A percentile compares a stretch with the other conserved stretches of the same genome.
Evolutionary conservation across 2,329 filamentous ascomycete species (phyloP).

Genomic region (Neofusicoccum laricinum): DNA sequence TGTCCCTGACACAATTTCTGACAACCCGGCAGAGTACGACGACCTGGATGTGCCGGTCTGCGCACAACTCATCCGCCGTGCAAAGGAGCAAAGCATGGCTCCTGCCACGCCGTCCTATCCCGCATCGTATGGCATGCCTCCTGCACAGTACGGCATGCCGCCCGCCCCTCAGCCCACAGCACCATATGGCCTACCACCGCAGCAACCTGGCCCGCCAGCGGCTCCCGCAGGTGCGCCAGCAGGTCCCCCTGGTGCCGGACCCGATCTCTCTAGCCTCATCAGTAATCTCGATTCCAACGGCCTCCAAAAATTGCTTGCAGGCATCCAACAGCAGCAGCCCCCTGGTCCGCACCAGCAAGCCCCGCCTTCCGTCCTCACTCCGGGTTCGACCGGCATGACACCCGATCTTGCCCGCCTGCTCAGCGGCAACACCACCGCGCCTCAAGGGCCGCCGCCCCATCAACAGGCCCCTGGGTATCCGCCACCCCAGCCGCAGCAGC

Average conservation of each 20-base stretch:
- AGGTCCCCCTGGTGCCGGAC: conserved; percentile 27
- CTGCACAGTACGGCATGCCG: conserved; percentile 24
- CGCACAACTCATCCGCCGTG: conserved; percentile 74
- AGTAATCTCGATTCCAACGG: conserved; percentile 65
- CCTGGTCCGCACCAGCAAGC: conserved; percentile 30
- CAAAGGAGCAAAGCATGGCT: conserved; percentile 51
- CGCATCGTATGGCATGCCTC: conserved; percentile 28
- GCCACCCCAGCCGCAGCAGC: conserved; percentile 26
- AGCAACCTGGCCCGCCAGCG: conserved; percentile 24
- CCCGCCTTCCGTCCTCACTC: not conserved
- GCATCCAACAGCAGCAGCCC: conserved; percentile 41
- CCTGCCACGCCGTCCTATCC: conserved; percentile 29
- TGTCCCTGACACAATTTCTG: conserved; percentile 20
- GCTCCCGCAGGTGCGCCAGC: not conserved
- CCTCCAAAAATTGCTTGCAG: conserved; percentile 66
- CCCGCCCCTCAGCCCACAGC: conserved; percentile 25
- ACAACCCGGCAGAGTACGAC: conserved; percentile 63
- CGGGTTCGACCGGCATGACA: conserved; percentile 24
- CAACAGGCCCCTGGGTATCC: conserved; percentile 23
- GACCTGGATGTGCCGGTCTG: conserved; percentile 76
- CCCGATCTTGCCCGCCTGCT: conserved; percentile 39
- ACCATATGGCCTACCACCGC: conserved; percentile 33
- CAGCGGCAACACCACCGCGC: conserved; percentile 25
- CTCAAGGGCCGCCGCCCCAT: conserved; percentile 20
- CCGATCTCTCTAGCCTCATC: conserved; percentile 63